phyloP scores from a whole-genome alignment of 768 basidiomycete species.

The Daedaleopsis nitida region DNA sequence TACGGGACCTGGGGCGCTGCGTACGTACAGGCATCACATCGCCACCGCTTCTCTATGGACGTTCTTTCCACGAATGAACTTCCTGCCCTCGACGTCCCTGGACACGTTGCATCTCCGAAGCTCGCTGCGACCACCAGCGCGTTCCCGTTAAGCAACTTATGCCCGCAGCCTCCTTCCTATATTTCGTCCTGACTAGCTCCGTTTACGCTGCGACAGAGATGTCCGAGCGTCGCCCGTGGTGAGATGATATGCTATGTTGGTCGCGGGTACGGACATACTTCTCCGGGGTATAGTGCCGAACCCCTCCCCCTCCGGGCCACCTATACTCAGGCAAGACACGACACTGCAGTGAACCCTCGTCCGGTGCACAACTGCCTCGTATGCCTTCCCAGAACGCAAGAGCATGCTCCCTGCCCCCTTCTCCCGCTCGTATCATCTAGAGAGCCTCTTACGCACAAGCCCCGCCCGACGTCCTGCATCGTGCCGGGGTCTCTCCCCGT shows the following conservation, averaged over 20 bases:
- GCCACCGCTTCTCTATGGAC: neutral
- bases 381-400: neutral
- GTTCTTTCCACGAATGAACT: neutral
- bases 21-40: slow-evolving; percentile 13
- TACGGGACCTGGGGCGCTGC: slow-evolving; percentile 5
- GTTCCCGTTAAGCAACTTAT: neutral
- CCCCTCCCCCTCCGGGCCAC: too few relatives aligned
- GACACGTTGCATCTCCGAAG: slow-evolving; percentile 17
- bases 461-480: neutral
- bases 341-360: too few relatives aligned
- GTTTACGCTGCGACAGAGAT: neutral
- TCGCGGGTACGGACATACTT: too few relatives aligned
- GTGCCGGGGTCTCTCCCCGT: neutral
- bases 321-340: neutral
- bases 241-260: too few relatives aligned
- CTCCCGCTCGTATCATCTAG: neutral
- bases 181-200: neutral
- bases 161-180: neutral
- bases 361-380: neutral
- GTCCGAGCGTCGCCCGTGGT: neutral
- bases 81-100: slow-evolving; percentile 4
- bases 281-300: too few relatives aligned
- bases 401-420: neutral
- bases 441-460: neutral
- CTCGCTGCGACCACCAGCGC: slow-evolving; percentile 1